Base-by-base conservation (phyloP, 2,329 filamentous ascomycete species). In the Leptographium radiaticola region DNA sequence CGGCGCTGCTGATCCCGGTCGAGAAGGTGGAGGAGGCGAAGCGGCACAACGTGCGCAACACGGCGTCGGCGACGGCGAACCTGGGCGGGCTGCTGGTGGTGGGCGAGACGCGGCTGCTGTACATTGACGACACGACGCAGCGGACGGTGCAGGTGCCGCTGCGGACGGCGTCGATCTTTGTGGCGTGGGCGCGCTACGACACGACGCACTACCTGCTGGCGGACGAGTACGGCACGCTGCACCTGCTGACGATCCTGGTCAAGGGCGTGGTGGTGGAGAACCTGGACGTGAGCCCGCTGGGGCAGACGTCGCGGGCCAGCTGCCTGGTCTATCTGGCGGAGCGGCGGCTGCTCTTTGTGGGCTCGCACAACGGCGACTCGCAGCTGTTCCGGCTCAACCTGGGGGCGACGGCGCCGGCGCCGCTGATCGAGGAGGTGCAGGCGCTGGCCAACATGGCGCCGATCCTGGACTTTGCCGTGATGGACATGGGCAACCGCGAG, bases 401-500 rank as follows among this genome's bases (percentile, higher is more conserved):
- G 36, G 76, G 25, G 25, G 25, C 25, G 25, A 71, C 20, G 58
- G 70, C 7, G 61, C 48, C 10, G 10, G 67, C 2, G 59, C 33
- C 60, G 25, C 64, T 30, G 63, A 75, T 0, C 20, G 73, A 90
- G 56, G 74, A 83, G 49, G 6, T 93, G 11, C 89, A 95, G 64
- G 85, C 81, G 0, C 75, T 94, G 54, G 72, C 80, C 4, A 98
- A 95, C 63, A 88, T 97, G 61, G 89, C 87, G 0, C 93, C 93
- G 0, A 74, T 98, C 44, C 71, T 97, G 42, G 93, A 98, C 65
- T 96, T 98, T 61, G 84, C 87, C 1, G 81, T 98, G 16, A 95
- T 97, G 89, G 93, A 97, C 63, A 86, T 97, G 76, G 91, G 90
- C 0, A 90, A 89, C 61, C 77, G 88, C 54, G 84, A 87, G 56